Evolutionary conservation across 495 filamentous ascomycete species (phyloP).

Genomic region (Paragyromitra xinjiangensis): DNA sequence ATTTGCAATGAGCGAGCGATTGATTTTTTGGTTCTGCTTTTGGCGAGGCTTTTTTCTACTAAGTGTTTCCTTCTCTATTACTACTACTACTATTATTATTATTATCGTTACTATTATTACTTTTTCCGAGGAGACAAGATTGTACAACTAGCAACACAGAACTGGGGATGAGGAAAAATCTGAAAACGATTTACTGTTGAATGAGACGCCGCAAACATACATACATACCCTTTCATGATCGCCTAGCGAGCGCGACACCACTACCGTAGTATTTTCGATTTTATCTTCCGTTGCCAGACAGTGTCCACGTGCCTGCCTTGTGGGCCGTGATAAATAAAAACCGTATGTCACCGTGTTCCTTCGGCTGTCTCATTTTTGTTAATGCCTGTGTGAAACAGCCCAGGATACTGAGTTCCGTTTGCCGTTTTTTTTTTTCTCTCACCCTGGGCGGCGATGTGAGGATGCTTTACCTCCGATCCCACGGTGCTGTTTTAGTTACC

Average conservation of each 20-base stretch:
- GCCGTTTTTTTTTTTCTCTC: slow-evolving; percentile 32
- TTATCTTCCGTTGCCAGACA: slow-evolving; percentile 19
- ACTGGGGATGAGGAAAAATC: slow-evolving; percentile 4
- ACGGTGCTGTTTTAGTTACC: slow-evolving; percentile 26
- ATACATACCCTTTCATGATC: slow-evolving; percentile 6
- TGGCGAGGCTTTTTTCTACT: slow-evolving; percentile 19
- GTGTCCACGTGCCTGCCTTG: slow-evolving; percentile 32
- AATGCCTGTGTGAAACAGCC: slow-evolving; percentile 42
- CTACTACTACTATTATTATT: slow-evolving; percentile 40
- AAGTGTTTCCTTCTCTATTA: slow-evolving; percentile 25
- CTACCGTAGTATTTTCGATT: not conserved
- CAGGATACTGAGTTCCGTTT: slow-evolving; percentile 40
- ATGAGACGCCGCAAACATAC: slow-evolving; percentile 1
- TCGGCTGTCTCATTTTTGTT: slow-evolving; percentile 37
- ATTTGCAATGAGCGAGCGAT: slow-evolving; percentile 24
- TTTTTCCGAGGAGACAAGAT: slow-evolving; percentile 33
- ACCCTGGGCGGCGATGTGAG: slow-evolving; percentile 16
- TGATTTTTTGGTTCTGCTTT: slow-evolving; percentile 34
- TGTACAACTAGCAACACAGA: slow-evolving; percentile 39
- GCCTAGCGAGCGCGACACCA: slow-evolving; percentile 6
- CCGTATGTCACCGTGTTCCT: slow-evolving; percentile 32
- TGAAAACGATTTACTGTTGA: slow-evolving; percentile 22
- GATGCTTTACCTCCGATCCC: slow-evolving; percentile 25
- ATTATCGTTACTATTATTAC: slow-evolving; percentile 1
- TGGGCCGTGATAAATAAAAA: slow-evolving; percentile 30